These are phyloP conservation scores for Cenococcum geophilum DNA, from an alignment of 495 filamentous ascomycete species.

Conservation along the genomic window DNA sequence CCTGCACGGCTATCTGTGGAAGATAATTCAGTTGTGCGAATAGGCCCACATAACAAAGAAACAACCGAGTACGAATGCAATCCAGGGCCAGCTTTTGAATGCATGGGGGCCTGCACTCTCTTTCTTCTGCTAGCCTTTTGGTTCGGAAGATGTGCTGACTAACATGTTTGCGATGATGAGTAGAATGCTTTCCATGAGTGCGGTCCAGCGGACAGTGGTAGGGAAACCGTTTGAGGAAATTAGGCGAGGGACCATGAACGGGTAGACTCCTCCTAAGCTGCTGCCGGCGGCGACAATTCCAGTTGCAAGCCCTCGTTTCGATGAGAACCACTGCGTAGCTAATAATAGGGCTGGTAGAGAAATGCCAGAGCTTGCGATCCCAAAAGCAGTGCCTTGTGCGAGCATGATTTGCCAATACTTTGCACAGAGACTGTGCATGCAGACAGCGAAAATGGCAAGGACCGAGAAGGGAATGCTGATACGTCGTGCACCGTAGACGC, in stretches of 20 bases:
- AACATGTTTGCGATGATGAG: neutral
- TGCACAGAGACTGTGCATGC: slow-evolving; percentile 1
- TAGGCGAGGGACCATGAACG: slow-evolving; percentile 2
- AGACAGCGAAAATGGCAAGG: neutral
- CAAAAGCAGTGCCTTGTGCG: neutral
- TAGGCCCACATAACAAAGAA: slow-evolving; percentile 20
- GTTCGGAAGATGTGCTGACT: slow-evolving; percentile 5
- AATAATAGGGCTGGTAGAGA: neutral
- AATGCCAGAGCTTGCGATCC: neutral
- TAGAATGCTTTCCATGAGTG: neutral
- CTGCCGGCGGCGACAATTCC: neutral
- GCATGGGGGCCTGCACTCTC: neutral
- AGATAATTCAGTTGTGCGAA: neutral
- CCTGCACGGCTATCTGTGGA: neutral
- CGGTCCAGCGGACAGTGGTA: neutral
- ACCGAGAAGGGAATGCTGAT: slow-evolving; percentile 5
- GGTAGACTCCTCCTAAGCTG: slow-evolving; percentile 1
- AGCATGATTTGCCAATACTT: slow-evolving; percentile 8
- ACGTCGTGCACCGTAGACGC: slow-evolving; percentile 22
- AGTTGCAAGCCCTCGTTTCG: neutral
- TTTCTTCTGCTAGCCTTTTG: slow-evolving; percentile 15
- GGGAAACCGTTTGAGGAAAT: neutral
- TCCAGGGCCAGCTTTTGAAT: slow-evolving; percentile 10
- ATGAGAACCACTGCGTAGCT: neutral
- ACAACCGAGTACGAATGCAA: slow-evolving; percentile 11